Conservation (phyloP, 768 basidiomycete species). For the Phaeolepiota aurea region DNA sequence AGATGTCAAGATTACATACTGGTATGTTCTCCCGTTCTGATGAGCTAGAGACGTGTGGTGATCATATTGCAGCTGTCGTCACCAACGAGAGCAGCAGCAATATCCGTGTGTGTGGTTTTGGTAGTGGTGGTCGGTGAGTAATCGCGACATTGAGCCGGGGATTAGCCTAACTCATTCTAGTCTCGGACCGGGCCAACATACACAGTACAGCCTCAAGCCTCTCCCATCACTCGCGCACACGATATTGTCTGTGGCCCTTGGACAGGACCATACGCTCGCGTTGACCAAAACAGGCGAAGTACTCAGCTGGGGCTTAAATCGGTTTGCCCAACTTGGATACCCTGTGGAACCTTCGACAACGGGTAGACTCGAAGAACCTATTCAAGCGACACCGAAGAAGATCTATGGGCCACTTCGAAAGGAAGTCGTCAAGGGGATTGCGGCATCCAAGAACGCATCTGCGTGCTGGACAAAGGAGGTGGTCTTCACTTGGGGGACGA, state of each 20-base stretch:
- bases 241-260: slow-evolving; percentile 67
- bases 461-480: slow-evolving; percentile 76
- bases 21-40: slow-evolving; percentile 25
- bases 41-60: slow-evolving; percentile 12
- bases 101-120: slow-evolving; percentile 82
- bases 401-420: slow-evolving; percentile 71
- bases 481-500: slow-evolving; percentile 90
- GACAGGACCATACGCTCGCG: slow-evolving; percentile 91
- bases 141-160: not conserved
- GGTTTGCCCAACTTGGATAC: slow-evolving; percentile 87
- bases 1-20: slow-evolving; percentile 90
- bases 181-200: slow-evolving; percentile 69
- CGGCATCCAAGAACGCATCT: slow-evolving; percentile 80
- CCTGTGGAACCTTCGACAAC: slow-evolving; percentile 47
- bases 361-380: slow-evolving; percentile 54
- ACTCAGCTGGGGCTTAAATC: slow-evolving; percentile 85
- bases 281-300: slow-evolving; percentile 78
- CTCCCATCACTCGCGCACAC: slow-evolving; percentile 46
- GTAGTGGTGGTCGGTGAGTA: slow-evolving; percentile 74
- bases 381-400: slow-evolving; percentile 71
- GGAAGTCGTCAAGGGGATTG: slow-evolving; percentile 71
- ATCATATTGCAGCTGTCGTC: slow-evolving; percentile 35
- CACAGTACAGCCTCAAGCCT: slow-evolving; percentile 65
- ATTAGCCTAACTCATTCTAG: slow-evolving; percentile 22
- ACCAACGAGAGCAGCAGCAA: slow-evolving; percentile 71